Evolutionary conservation across 768 basidiomycete species (phyloP).

Genomic region (Collybia nuda): DNA sequence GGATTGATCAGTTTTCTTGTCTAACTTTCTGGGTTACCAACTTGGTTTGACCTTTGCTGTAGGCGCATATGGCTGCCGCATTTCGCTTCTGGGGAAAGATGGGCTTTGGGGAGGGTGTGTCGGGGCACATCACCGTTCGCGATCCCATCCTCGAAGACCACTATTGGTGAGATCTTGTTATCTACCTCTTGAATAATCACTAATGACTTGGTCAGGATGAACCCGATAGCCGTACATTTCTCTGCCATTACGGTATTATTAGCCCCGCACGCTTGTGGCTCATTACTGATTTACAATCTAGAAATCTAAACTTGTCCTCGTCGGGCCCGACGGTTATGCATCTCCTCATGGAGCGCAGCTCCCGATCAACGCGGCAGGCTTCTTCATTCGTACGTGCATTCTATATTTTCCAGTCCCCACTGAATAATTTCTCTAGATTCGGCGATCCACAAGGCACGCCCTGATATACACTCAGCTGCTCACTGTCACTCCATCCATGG

Average conservation of each 20-base stretch:
- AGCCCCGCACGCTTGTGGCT: not conserved
- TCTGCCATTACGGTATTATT: slow-evolving; percentile 20
- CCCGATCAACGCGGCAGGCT: slow-evolving; percentile 25
- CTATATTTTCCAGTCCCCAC: not conserved
- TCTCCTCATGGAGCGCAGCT: slow-evolving; percentile 26
- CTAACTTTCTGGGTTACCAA: not conserved
- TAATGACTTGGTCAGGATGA: slow-evolving; percentile 18
- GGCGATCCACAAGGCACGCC: slow-evolving; percentile 44
- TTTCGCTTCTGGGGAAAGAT: slow-evolving; percentile 32
- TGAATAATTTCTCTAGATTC: slow-evolving; percentile 22
- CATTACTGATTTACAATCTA: not conserved
- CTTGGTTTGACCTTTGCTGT: not conserved
- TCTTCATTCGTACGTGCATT: slow-evolving; percentile 19
- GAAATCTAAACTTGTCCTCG: slow-evolving; percentile 27
- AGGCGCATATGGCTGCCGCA: slow-evolving; percentile 25
- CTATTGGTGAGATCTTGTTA: slow-evolving; percentile 18
- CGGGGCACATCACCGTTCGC: slow-evolving; percentile 52
- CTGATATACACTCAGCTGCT: slow-evolving; percentile 45
- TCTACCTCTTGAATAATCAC: not conserved
- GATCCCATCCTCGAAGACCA: slow-evolving; percentile 26
- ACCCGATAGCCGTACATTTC: slow-evolving; percentile 24
- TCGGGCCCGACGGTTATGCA: slow-evolving; percentile 21
- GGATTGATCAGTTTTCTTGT: not conserved
- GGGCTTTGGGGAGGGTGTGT: slow-evolving; percentile 47
- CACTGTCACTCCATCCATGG: slow-evolving; percentile 50